Base-by-base conservation (phyloP, 2,329 filamentous ascomycete species). In the Tolypocladium ovalisporum region DNA sequence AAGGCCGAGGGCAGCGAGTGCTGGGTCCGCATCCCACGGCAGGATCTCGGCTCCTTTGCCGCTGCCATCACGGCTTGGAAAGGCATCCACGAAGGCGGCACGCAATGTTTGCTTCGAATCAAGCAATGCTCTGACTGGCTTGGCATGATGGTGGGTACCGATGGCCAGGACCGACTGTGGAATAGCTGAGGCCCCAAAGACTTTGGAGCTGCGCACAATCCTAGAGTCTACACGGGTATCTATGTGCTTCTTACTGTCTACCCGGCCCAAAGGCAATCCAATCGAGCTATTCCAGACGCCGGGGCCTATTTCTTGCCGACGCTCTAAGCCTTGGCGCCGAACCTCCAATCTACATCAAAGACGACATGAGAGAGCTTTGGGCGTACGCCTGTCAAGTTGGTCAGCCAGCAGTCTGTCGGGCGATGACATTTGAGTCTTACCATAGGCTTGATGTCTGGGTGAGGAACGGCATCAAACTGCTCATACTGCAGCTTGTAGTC, bases 371-470 rank as follows among this genome's bases (percentile, higher is more conserved):
- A 59, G 89, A 91, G 71, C 83, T 92, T 68, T 90, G 86, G 54
- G 89, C 90, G 71, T 96, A 96, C 5, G 90, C 88, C 88, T 90
- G 59, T 24, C 15, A 36, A 36, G 24, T 27, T 54, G 40, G 61
- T 73, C 63, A 71, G 67, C 49, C 37, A 32, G 10, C 61, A 47
- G 34, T 64, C 54, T 63, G 53, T 52, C 27, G 52, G 24, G 13
- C 27, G 17, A 27, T 1, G 37, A 10, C 10, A 32, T 19, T 44
- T 22, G 15, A 8, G 63, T 66, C 75, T 72, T 71, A 85, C 86
- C 87, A 99, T 99, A 17, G 94, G 93, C 72, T 88, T 90, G 71
- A 99, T 94, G 67, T 95, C 83, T 15, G 94, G 94, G 78, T 99
- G 94, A 61, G 92, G 92, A 56, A 99, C 94, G 9, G 94, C 94